Base-by-base conservation (phyloP, 2,329 filamentous ascomycete genomes). In the Talaromyces funiculosus region DNA sequence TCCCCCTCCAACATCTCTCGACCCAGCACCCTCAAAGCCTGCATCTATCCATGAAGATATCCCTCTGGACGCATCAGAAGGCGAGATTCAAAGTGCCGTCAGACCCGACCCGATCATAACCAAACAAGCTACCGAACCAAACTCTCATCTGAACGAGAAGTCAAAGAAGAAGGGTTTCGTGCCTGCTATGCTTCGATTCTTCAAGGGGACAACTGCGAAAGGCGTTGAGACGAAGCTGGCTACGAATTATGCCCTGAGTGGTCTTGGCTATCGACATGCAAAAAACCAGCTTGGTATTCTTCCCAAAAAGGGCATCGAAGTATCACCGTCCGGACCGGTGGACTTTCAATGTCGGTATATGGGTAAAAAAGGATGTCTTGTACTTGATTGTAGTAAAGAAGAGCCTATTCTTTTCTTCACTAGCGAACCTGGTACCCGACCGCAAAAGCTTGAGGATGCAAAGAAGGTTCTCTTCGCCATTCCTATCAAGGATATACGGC, bases 291-390 rank as follows among this genome's bases (percentile, higher is more conserved):
- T 92, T 0, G 89, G 90, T 6, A 89, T 89, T 1, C 78, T 94
- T 0, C 83, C 83, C 1, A 79, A 29, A 69, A 79, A 3, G 72
- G 75, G 10, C 69, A 68, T 71, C 47, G 57, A 67, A 8, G 61
- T 77, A 7, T 75, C 80, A 1, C 72, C 78, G 1, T 80, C 82
- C 0, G 90, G 91, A 0, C 91, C 91, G 0, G 80, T 92, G 0
- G 86, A 88, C n/a, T 95, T 94, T 76, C 86, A 87, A 29, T 86
- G 82, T 0, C 81, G 90, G 4, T 89, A 82, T 67, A 80, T 86
- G 20, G 90, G 90, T 8, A 83, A 86, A 66, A 88, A 86, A 67
- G 90, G 90, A 0, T 84, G 88, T 61, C 83, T 86, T 0, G 91
- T 89, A 68, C 85, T 94, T 63, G 75, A 77, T 57, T 74, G 69